Evolutionary conservation across 192 early-diverging fungal species (phyloP), one percentile per base, ranked within the genome.

Genomic region (Coemansia sp.): DNA sequence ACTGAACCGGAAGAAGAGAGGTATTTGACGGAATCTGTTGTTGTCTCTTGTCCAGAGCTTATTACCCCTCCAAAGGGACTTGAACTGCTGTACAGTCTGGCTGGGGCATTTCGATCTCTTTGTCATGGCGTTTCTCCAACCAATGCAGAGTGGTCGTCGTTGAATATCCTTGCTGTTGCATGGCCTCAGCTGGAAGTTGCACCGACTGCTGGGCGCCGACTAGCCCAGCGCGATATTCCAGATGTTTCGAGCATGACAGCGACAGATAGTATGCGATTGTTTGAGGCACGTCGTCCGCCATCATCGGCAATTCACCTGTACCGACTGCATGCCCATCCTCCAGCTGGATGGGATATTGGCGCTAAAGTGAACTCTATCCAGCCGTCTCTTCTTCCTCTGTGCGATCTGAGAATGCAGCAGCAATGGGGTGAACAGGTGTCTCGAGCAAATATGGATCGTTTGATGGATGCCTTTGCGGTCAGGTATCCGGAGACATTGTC

Each of bases 101-200:
- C 73, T 32, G 67, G 72, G n/a, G 69, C 67, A 19, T 83, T 83
- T 64, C 68, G 71, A 43, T 65, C 75, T 61, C 69, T 83, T 32
- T 77, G 75, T 57, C 71, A 83, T 17, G 80, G 80, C 39, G 50
- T 77, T 16, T 37, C 70, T 32, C 80, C 80, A 14, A 67, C 72
- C 13, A 74, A 77, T 44, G 80, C 80, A 7, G 80, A 83, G 69
- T 83, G 80, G 80, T 83, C 80, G 63, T 69, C 80, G 16, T 75
- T 74, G 39, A 83, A 83, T 55, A 64, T 83, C 43, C 50, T 83
- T 40, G 80, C 80, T 6, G 80, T 77, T 44, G 63, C 80, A 42
- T 83, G 80, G 80, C 75, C 80, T 5, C 80, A 83, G 56, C 67
- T 83, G 16, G 80, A 77, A 65, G 63, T 64, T 5, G 63, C 69